Conservation (phyloP, 2,329 filamentous ascomycete species). For the Cladosporium oxysporum region DNA sequence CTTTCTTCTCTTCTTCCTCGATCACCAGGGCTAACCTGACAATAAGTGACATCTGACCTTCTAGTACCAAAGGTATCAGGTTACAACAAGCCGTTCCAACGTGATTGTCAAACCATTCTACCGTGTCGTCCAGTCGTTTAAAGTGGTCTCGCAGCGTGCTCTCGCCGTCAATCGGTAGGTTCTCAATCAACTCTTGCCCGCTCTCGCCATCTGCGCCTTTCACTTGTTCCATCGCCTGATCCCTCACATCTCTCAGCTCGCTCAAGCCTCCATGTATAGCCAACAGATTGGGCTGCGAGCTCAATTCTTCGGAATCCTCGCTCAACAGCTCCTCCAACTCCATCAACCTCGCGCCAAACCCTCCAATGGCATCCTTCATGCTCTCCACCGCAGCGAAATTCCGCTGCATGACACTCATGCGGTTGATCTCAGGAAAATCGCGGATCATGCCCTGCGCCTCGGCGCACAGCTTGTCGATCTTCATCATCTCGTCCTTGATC, state of each 20-base stretch:
- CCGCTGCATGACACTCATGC: constrained; percentile 89
- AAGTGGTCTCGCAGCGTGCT: constrained; percentile 90
- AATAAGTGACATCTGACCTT: constrained; percentile 84
- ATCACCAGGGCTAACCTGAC: constrained; percentile 90
- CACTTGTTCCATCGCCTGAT: constrained; percentile 97
- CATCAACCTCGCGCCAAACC: constrained; percentile 75
- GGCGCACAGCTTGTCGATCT: constrained; percentile 95
- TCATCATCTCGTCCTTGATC: constrained; percentile 98
- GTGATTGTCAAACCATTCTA: constrained; percentile 96
- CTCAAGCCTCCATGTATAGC: constrained; percentile 90
- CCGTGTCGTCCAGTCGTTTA: constrained; percentile 76
- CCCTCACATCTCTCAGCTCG: constrained; percentile 86
- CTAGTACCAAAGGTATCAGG: constrained; percentile 81
- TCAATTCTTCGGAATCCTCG: constrained; percentile 80
- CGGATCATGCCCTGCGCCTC: constrained; percentile 97
- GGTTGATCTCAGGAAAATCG: constrained; percentile 91
- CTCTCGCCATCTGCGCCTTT: constrained; percentile 78
- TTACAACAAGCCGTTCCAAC: constrained; percentile 86
- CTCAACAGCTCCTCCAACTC: constrained; percentile 75
- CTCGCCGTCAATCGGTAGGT: constrained; percentile 60
- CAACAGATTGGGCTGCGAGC: constrained; percentile 90
- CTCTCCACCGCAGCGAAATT: constrained; percentile 93
- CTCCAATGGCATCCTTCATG: constrained; percentile 89
- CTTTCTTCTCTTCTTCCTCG: constrained; percentile 94
- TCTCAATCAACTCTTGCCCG: constrained; percentile 90